Conservation (phyloP, 2,329 filamentous ascomycete species). For the Arthrobotrys entomopaga region DNA sequence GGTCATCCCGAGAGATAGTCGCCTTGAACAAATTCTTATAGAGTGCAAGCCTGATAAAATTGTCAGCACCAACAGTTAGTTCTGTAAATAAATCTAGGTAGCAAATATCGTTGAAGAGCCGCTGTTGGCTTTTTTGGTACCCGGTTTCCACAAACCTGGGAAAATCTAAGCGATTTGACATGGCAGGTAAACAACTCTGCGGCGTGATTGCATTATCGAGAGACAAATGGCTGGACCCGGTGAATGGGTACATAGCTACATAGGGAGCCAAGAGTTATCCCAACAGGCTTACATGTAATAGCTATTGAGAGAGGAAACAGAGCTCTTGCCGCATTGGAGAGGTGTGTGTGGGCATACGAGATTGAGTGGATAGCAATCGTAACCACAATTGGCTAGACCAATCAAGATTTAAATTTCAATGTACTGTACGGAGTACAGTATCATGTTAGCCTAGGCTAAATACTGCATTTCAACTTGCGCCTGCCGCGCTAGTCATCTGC, state of each 20-base stretch:
- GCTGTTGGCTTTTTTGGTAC: not conserved
- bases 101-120: not conserved
- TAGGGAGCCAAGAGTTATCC: constrained; percentile 7
- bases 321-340: constrained; percentile 1
- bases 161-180: constrained; percentile 9
- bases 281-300: constrained; percentile 28
- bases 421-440: constrained; percentile 4
- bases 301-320: constrained; percentile 9
- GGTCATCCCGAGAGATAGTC: too few relatives aligned
- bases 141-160: not conserved
- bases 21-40: too few relatives aligned
- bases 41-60: not conserved
- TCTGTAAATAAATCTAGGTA: constrained; percentile 13
- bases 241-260: constrained; percentile 10
- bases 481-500: constrained; percentile 20
- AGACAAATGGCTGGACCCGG: constrained; percentile 21
- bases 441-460: constrained; percentile 45
- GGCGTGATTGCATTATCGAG: constrained; percentile 3
- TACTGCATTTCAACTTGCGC: constrained; percentile 43
- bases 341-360: constrained; percentile 52
- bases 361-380: constrained; percentile 21
- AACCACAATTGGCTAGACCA: constrained; percentile 32
- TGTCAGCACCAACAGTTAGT: not conserved
- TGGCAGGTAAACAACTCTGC: constrained; percentile 13
- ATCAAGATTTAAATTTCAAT: constrained; percentile 13